Percentiles rank a stretch among this genome's conserved stretches.
phyloP scores from a whole-genome alignment of 345 rosid species.

The Alliaria petiolata region DNA sequence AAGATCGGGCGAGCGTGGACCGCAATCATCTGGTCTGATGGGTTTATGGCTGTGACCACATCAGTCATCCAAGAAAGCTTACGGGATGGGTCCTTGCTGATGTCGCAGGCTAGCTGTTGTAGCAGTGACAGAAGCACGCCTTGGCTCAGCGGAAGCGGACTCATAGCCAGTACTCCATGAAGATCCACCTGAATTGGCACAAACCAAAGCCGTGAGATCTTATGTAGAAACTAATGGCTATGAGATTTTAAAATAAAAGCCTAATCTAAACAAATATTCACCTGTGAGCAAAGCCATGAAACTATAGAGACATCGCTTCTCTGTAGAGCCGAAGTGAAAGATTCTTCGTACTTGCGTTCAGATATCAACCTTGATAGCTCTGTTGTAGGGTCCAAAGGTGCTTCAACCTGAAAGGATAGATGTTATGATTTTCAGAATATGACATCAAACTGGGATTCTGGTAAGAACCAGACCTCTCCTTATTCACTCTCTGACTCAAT shows the following conservation, averaged over 20 bases:
- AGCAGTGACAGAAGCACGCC: constrained; percentile 80
- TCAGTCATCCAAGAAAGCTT: constrained; percentile 88
- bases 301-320: constrained; percentile 81
- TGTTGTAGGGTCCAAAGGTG: constrained; percentile 63
- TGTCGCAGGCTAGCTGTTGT: constrained; percentile 80
- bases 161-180: constrained; percentile 44
- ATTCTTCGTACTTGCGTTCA: constrained; percentile 74
- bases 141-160: constrained; percentile 77
- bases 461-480: background rate
- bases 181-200: constrained; percentile 59
- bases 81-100: constrained; percentile 52
- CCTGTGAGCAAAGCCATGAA: constrained; percentile 93
- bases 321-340: constrained; percentile 66
- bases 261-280: background rate
- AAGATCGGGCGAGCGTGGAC: constrained; percentile 60
- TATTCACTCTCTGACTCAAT: background rate
- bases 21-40: constrained; percentile 62
- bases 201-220: background rate
- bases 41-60: constrained; percentile 69
- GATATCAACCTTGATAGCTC: constrained; percentile 63
- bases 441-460: no score
- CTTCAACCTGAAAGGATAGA: constrained; percentile 47
- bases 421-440: background rate
- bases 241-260: background rate
- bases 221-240: no score